Conservation (phyloP, 2,329 filamentous ascomycete species). For the Aspergillus novoparasiticus region DNA sequence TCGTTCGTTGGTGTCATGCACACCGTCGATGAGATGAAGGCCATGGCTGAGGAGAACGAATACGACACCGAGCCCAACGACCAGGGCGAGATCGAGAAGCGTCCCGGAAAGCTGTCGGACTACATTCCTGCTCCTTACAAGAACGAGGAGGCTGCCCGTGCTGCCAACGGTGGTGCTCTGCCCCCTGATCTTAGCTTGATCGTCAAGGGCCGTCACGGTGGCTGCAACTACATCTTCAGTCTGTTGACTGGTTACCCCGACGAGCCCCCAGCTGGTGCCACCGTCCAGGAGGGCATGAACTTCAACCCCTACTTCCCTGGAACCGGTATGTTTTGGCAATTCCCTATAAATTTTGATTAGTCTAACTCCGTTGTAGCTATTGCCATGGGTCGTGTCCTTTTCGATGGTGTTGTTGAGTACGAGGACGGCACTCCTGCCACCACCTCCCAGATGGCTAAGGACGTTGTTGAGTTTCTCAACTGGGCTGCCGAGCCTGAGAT, state of each 20-base stretch:
- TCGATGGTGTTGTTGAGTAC: conserved; percentile 96
- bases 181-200: conserved; percentile 98
- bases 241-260: conserved; percentile 97
- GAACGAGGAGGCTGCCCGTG: conserved; percentile 97
- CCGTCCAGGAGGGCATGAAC: conserved; percentile 87
- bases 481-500: conserved; percentile 99
- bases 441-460: conserved; percentile 99
- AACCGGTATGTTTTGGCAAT: conserved; percentile 62
- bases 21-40: conserved; percentile 98
- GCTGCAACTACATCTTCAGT: conserved; percentile 98
- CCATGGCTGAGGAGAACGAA: conserved; percentile 94
- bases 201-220: conserved; percentile 95
- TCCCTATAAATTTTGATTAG: neutral
- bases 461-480: conserved; percentile 98
- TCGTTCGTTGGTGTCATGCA: conserved; percentile 84
- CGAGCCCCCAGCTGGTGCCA: conserved; percentile 86
- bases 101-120: conserved; percentile 96
- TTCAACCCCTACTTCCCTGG: conserved; percentile 99
- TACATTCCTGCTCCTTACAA: conserved; percentile 95
- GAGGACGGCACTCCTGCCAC: conserved; percentile 94
- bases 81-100: conserved; percentile 97
- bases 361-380: conserved; percentile 56
- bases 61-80: conserved; percentile 98
- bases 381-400: conserved; percentile 97
- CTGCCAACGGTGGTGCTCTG: conserved; percentile 96